Evolutionary conservation across 1,139 yeast genomes (phyloP).

Genomic region (Blastobotrys aristatus): DNA sequence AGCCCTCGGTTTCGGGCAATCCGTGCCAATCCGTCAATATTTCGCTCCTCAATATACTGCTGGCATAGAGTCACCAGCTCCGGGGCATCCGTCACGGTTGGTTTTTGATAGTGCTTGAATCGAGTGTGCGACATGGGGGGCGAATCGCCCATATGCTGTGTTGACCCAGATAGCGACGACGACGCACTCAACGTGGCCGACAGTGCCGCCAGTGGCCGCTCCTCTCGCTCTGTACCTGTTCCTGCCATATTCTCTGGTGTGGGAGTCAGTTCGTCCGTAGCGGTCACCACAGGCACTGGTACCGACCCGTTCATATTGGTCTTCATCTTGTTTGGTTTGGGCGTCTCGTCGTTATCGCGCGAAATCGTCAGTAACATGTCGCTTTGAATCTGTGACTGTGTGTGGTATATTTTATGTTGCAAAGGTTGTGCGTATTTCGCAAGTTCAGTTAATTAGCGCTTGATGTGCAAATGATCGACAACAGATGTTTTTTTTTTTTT

Average conservation of each 20-base stretch:
- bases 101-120: slow-evolving; percentile 36
- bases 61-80: slow-evolving; percentile 32
- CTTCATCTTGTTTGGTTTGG: background rate
- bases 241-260: background rate
- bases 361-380: background rate
- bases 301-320: background rate
- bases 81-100: slow-evolving; percentile 36
- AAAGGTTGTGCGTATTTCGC: too few relatives aligned
- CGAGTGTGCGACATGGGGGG: slow-evolving; percentile 30
- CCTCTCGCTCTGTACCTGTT: background rate
- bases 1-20: slow-evolving; percentile 80
- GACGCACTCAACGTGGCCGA: slow-evolving; percentile 30
- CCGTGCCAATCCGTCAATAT: slow-evolving; percentile 67
- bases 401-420: background rate
- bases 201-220: slow-evolving; percentile 23
- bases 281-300: background rate
- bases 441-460: too few relatives aligned
- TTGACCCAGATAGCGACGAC: slow-evolving; percentile 19
- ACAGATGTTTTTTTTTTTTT: background rate
- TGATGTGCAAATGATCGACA: too few relatives aligned
- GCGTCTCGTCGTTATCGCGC: slow-evolving; percentile 4
- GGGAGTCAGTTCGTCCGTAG: background rate
- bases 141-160: slow-evolving; percentile 18
- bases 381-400: background rate
- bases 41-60: slow-evolving; percentile 44